Evolutionary conservation across 306 rosid genomes (phyloP).

Genomic region (Leucaena leucocephala): DNA sequence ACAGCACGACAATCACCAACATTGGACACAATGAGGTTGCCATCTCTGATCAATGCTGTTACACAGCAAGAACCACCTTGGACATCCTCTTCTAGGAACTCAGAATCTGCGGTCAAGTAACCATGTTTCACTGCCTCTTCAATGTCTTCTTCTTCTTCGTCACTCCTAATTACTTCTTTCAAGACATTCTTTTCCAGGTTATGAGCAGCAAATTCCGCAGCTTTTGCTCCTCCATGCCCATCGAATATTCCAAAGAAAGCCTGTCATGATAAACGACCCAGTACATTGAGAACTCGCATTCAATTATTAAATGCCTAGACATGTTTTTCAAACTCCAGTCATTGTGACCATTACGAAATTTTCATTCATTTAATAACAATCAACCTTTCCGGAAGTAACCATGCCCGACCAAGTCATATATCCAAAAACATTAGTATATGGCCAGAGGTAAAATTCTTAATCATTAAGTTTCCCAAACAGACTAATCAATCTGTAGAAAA

Average conservation of each 20-base stretch:
- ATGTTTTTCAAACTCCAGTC: slow-evolving; percentile 13
- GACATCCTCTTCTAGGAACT: slow-evolving; percentile 55
- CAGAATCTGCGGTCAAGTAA: slow-evolving; percentile 61
- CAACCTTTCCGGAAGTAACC: background rate
- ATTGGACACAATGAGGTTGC: slow-evolving; percentile 57
- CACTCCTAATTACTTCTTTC: slow-evolving; percentile 44
- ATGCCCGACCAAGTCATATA: background rate
- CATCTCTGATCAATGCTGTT: slow-evolving; percentile 57
- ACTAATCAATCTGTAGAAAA: slow-evolving; percentile 28
- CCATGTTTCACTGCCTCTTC: slow-evolving; percentile 58
- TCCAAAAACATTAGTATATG: background rate
- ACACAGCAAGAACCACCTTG: slow-evolving; percentile 68
- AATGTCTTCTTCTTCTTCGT: slow-evolving; percentile 24
- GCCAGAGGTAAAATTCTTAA: background rate
- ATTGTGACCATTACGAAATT: background rate
- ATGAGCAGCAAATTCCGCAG: slow-evolving; percentile 64
- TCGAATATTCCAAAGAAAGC: slow-evolving; percentile 67
- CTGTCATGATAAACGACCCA: slow-evolving; percentile 38
- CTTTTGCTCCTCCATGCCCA: slow-evolving; percentile 76
- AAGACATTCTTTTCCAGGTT: slow-evolving; percentile 56
- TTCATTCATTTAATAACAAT: background rate
- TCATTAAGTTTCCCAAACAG: background rate
- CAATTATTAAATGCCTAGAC: background rate
- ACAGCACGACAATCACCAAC: slow-evolving; percentile 75
- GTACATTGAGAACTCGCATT: background rate